Evolutionary conservation across 331 rosid species (phyloP).

Genomic region (Saraca asoca): DNA sequence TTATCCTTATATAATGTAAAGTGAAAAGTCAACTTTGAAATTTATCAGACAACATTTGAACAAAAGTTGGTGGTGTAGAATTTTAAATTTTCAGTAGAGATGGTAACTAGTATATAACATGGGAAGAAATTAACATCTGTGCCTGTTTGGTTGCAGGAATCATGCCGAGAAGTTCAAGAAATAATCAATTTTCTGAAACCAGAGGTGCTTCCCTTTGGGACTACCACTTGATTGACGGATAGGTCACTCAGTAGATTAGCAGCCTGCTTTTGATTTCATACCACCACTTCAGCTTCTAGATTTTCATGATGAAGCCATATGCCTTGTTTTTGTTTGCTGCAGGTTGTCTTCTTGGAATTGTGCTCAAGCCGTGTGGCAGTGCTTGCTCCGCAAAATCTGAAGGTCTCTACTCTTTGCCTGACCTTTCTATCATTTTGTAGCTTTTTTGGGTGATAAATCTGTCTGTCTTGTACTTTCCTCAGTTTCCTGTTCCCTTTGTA

Average conservation of each 20-base stretch:
- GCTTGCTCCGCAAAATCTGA: constrained; percentile 76
- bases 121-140: not conserved
- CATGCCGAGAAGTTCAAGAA: constrained; percentile 65
- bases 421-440: constrained; percentile 12
- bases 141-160: constrained; percentile 46
- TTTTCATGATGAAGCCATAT: constrained; percentile 18
- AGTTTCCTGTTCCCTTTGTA: constrained; percentile 11
- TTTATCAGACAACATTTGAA: not conserved
- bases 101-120: not conserved
- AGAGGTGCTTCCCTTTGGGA: constrained; percentile 45
- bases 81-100: not conserved
- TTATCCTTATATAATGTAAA: not conserved
- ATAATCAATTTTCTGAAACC: constrained; percentile 60
- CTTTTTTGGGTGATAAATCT: not conserved
- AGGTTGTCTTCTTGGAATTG: constrained; percentile 68
- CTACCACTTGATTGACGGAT: constrained; percentile 29
- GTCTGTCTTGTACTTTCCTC: constrained; percentile 5
- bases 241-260: constrained; percentile 29
- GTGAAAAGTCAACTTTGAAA: not conserved
- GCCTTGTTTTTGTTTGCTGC: constrained; percentile 24
- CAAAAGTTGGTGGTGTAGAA: not conserved
- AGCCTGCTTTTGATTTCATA: constrained; percentile 34
- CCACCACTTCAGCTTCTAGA: not conserved
- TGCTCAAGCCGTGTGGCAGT: constrained; percentile 61
- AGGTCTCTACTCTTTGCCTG: constrained; percentile 51